Base-by-base conservation (phyloP, 2,329 filamentous ascomycete genomes). In the Ilyonectria destructans region DNA sequence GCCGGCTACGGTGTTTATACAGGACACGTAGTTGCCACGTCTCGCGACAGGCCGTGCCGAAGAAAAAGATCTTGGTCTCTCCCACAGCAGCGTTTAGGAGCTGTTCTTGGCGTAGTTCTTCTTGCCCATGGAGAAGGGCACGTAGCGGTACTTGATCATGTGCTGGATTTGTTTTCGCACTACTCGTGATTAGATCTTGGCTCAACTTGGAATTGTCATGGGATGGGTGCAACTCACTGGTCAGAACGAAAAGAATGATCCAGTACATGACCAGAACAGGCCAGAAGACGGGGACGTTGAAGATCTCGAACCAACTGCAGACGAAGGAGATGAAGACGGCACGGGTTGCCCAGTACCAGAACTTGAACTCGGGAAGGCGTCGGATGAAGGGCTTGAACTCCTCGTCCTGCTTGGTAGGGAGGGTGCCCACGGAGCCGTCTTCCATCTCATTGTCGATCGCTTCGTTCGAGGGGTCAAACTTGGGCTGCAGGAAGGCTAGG, bases 141-240 rank as follows among this genome's bases (percentile, higher is more conserved):
- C 95, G 80, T 97, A 99, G 84, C 96, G 94, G 87, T 98, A 99
- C 87, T 98, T 99, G 89, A 99, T 96, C 96, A 99, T 99, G 85
- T 98, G 96, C 86, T 99, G 96, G 77, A 99, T 99, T 85, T 99
- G 96, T 87, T 96, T 94, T 83, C 96, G 91, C 96, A 99, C 95
- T 97, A 76, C 35, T 46, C 46, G 19, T 15, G 33, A 60, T 59
- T 45, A 69, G 67, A 19, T 46, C 35, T 43, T 45, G 46, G n/a
- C n/a, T 54, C 17, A 8, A n/a, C n/a, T 33, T 8, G 9, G 21
- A n/a, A 37, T 7, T 3, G 31, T 9, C 23, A 17, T 23, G 12
- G 19, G 15, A 23, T 43, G 12, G n/a, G 58, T 13, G 51, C 52
- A 57, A 89, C 94, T 81, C 87, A 97, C 95, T 99, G 63, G 96